phyloP scores from a whole-genome alignment of 2,329 filamentous ascomycete genomes.

The Coniochaeta pulveracea region DNA sequence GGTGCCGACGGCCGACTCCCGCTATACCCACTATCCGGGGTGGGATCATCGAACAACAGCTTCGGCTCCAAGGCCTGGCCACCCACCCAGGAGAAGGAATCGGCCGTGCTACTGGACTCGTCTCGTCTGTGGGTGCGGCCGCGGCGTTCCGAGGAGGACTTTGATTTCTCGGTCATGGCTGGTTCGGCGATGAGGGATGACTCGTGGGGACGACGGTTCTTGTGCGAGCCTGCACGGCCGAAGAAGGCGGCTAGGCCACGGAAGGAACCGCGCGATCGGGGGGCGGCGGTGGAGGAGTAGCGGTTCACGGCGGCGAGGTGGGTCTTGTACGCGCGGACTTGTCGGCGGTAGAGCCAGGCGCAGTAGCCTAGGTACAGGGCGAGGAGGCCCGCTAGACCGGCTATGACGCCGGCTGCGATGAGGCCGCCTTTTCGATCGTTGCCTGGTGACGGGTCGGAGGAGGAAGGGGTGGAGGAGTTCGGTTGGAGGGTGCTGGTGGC shows the following conservation, averaged over 20 bases:
- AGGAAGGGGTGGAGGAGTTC: conserved; percentile 7
- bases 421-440: conserved; percentile 20
- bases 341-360: conserved; percentile 61
- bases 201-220: not conserved
- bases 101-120: conserved; percentile 8
- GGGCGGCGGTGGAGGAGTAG: conserved; percentile 32
- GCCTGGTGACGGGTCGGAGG: conserved; percentile 17
- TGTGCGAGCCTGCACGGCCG: conserved; percentile 12
- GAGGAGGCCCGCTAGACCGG: conserved; percentile 50
- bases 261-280: conserved; percentile 18
- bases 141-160: conserved; percentile 4
- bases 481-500: conserved; percentile 4
- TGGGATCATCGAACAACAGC: conserved; percentile 11
- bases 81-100: conserved; percentile 12
- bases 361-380: conserved; percentile 60
- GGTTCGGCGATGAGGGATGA: not conserved
- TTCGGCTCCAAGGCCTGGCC: conserved; percentile 9
- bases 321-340: conserved; percentile 57
- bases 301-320: conserved; percentile 57
- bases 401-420: conserved; percentile 42
- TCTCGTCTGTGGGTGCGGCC: conserved; percentile 3
- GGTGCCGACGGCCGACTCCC: conserved; percentile 3
- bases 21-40: conserved; percentile 9
- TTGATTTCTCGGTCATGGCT: conserved; percentile 6
- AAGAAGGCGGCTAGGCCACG: conserved; percentile 16